A percentile compares a stretch with the other conserved stretches of the same genome.
Conservation (phyloP, 148 eudicot species). For the Suaeda aralocaspica region DNA sequence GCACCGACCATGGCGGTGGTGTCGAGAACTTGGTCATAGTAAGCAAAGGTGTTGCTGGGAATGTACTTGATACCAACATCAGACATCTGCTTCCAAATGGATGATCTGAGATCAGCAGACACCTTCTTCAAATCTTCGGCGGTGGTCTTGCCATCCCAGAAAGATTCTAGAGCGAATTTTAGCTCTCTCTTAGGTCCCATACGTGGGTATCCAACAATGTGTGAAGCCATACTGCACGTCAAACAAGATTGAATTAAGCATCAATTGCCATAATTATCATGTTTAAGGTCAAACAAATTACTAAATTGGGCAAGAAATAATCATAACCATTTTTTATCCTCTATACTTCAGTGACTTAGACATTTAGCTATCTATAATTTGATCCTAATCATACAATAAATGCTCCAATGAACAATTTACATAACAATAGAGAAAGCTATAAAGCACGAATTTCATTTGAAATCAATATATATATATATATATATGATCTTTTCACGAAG, state of each 20-base stretch:
- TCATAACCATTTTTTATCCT: too few species aligned
- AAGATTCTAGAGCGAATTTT: constrained; percentile 80
- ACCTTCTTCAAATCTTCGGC: constrained; percentile 83
- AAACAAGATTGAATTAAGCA: too few species aligned
- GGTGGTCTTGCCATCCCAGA: constrained; percentile 82
- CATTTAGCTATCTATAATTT: too few species aligned
- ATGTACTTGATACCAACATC: constrained; percentile 73
- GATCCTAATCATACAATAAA: background rate
- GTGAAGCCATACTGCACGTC: constrained; percentile 91
- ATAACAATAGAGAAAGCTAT: background rate
- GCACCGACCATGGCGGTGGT: constrained; percentile 89
- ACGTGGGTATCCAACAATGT: constrained; percentile 91
- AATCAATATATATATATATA: background rate
- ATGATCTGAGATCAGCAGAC: constrained; percentile 59
- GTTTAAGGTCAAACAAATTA: too few species aligned
- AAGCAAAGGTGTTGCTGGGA: constrained; percentile 84
- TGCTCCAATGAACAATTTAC: background rate
- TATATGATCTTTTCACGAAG: background rate
- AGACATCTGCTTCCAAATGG: constrained; percentile 91
- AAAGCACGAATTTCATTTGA: background rate
- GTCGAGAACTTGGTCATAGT: constrained; percentile 79
- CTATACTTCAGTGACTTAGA: too few species aligned
- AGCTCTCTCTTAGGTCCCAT: constrained; percentile 96
- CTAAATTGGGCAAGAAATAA: too few species aligned
- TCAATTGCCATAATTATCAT: too few species aligned